These are phyloP conservation scores for Trichoderma koningii DNA, from an alignment of 2,329 filamentous ascomycete species.

Conservation along the genomic window DNA sequence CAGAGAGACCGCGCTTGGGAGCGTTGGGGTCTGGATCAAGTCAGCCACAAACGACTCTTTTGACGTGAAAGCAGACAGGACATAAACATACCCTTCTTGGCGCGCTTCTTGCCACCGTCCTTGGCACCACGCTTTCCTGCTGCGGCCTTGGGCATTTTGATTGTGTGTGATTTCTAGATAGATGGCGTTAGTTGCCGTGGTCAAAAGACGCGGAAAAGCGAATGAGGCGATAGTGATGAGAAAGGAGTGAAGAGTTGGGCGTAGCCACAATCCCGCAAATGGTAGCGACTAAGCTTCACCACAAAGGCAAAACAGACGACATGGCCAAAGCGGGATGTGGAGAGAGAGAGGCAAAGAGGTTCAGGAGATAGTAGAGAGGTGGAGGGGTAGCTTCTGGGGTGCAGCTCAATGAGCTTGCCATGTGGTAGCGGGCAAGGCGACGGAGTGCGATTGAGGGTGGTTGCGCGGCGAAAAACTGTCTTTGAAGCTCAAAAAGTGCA, in stretches of 20 bases:
- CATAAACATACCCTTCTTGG: slow-evolving; percentile 61
- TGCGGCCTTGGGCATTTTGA: slow-evolving; percentile 62
- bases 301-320: background rate
- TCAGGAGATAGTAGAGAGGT: slow-evolving; percentile 18
- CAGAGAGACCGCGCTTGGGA: slow-evolving; percentile 97
- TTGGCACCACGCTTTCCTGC: slow-evolving; percentile 55
- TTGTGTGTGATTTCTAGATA: slow-evolving; percentile 34
- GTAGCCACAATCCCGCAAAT: background rate
- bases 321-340: background rate
- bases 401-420: slow-evolving; percentile 7
- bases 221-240: slow-evolving; percentile 8
- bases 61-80: background rate
- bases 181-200: background rate
- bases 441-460: slow-evolving; percentile 39
- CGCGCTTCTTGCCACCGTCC: slow-evolving; percentile 56
- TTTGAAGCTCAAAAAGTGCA: slow-evolving; percentile 42
- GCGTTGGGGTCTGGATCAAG: slow-evolving; percentile 79
- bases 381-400: slow-evolving; percentile 33
- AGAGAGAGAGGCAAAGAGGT: background rate
- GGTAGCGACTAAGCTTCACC: slow-evolving; percentile 1
- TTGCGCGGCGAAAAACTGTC: slow-evolving; percentile 37
- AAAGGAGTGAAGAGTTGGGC: background rate
- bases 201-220: background rate
- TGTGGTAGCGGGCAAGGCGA: slow-evolving; percentile 33
- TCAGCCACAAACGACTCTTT: slow-evolving; percentile 21